Evolutionary conservation across 768 basidiomycete genomes (phyloP).

Genomic region (Lentinus brumalis): DNA sequence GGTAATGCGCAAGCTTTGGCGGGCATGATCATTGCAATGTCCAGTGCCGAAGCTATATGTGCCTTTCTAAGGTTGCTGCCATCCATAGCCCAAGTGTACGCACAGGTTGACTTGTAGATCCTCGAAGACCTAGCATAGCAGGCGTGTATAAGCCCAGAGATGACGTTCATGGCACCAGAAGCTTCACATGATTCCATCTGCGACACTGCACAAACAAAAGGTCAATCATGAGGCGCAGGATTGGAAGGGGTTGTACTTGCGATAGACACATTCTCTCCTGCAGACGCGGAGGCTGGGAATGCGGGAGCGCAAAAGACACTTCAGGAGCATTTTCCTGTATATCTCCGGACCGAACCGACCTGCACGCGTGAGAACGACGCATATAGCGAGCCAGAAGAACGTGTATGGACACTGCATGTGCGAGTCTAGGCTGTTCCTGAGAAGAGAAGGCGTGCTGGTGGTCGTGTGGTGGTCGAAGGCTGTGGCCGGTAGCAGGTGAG

Average conservation of each 20-base stretch:
- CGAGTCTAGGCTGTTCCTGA: background rate
- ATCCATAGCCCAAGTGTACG: background rate
- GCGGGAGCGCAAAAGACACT: background rate
- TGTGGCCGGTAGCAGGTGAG: background rate
- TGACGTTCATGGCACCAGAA: background rate
- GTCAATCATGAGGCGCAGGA: background rate
- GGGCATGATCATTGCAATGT: slow-evolving; percentile 33
- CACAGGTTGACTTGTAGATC: slow-evolving; percentile 32
- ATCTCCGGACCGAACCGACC: background rate
- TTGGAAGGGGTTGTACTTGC: background rate
- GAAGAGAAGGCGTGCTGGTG: background rate
- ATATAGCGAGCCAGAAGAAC: background rate
- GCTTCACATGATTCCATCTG: background rate
- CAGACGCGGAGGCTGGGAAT: background rate
- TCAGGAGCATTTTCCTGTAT: background rate
- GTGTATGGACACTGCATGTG: background rate
- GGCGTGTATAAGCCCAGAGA: background rate
- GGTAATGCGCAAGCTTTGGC: slow-evolving; percentile 12
- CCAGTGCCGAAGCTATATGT: slow-evolving; percentile 31
- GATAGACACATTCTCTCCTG: background rate
- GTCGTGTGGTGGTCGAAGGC: slow-evolving; percentile 5
- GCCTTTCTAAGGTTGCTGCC: background rate
- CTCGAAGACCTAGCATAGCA: slow-evolving; percentile 37
- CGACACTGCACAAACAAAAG: background rate
- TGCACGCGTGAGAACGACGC: background rate